Evolutionary conservation across 495 filamentous ascomycete species (phyloP), one percentile per base, ranked within the genome.

Genomic region (Aspergillus panamensis): DNA sequence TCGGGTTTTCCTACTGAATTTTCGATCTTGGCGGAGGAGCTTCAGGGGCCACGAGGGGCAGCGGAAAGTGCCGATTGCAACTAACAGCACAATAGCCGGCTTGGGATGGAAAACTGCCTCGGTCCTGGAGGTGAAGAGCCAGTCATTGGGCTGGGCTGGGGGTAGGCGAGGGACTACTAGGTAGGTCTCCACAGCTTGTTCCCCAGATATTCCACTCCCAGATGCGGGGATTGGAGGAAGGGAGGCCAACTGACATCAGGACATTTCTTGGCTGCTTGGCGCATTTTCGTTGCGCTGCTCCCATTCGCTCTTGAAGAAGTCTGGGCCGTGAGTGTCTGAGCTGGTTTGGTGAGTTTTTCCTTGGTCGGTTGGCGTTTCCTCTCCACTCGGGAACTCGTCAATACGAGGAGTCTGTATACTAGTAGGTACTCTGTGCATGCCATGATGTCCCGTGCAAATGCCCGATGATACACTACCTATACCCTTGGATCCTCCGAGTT

Each of bases 61-160:
- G 9, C 16, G 20, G n/a, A 6, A 48, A 20, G 43, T 30, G 48
- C 48, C 33, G 35, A 33, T 17, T 14, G 10, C 14, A 10, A n/a
- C 39, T 6, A 48, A 25, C 12, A 51, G 32, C n/a, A 17, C 16
- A 66, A 61, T 35, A 61, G 58, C 64, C 64, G 64, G 55, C 54
- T 63, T 51, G 44, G 61, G 55, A 16, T 29, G n/a, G 20, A 1
- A 17, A 55, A 44, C 21, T 58, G 50, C 64, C 64, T 67, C 64
- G 64, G 64, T 21, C 43, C 31, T 6, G 9, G 32, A 21, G 31
- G 12, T 25, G 20, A 45, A 30, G 12, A 16, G 4, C 30, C 33
- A 42, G 21, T 12, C n/a, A 13, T 45, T n/a, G 33, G 29, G 43
- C 14, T 35, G 42, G 10, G 8, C 6, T 19, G 40, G n/a, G 25